Conservation (phyloP, 352 stramenopile species). For the Aphanomyces cochlioides region DNA sequence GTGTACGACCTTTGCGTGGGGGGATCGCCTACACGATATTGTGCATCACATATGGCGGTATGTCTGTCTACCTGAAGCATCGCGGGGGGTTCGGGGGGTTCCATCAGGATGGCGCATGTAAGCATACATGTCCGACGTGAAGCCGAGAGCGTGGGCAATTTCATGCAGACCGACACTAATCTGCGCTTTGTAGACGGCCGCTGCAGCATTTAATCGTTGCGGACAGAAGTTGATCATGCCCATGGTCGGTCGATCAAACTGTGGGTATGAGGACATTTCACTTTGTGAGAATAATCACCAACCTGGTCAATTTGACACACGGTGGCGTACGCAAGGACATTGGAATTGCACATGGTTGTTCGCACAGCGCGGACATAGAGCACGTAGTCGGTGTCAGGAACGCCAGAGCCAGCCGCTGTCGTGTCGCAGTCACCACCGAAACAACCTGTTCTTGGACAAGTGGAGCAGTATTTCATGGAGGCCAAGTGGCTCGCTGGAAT, state of each 20-base stretch:
- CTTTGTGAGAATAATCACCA: no score
- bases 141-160: slow-evolving; percentile 30
- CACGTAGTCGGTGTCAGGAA: slow-evolving; percentile 54
- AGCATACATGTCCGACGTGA: slow-evolving; percentile 19
- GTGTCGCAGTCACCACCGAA: slow-evolving; percentile 39
- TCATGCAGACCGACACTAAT: slow-evolving; percentile 29
- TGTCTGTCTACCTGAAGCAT: no score
- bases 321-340: slow-evolving; percentile 65
- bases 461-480: slow-evolving; percentile 42
- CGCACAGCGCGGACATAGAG: slow-evolving; percentile 58
- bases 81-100: slow-evolving; percentile 16
- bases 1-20: neutral
- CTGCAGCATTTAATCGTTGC: neutral
- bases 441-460: slow-evolving; percentile 46
- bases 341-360: slow-evolving; percentile 48
- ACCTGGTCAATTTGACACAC: slow-evolving; percentile 79
- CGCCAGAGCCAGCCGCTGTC: slow-evolving; percentile 7
- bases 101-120: slow-evolving; percentile 26
- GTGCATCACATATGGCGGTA: no score
- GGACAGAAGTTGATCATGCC: slow-evolving; percentile 35
- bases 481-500: slow-evolving; percentile 65
- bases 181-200: neutral
- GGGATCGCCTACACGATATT: neutral
- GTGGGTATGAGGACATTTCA: no score
- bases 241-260: slow-evolving; percentile 49